Conservation (phyloP, 345 rosid species). For the Citrus mangshanensis region DNA sequence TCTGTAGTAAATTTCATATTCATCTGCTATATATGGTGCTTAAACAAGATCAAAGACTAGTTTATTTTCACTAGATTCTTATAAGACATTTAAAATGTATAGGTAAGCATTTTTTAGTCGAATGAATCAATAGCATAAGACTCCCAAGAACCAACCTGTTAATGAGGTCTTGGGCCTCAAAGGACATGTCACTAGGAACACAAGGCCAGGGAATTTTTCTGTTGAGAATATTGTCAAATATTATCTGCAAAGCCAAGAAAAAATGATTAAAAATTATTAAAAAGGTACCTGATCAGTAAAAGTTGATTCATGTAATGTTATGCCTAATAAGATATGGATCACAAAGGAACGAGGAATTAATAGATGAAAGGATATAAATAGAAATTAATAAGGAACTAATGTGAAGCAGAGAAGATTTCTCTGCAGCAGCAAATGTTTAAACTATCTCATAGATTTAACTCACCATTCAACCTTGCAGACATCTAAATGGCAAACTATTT, state of each 20-base stretch:
- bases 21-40: neutral
- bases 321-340: neutral
- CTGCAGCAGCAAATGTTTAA: neutral
- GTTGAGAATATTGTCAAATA: slow-evolving; percentile 77
- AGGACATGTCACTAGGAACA: slow-evolving; percentile 63
- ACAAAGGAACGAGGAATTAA: neutral
- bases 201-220: slow-evolving; percentile 79
- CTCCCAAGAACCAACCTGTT: slow-evolving; percentile 47
- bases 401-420: neutral
- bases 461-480: neutral
- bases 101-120: neutral
- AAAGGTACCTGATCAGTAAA: neutral
- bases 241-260: slow-evolving; percentile 44
- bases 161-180: slow-evolving; percentile 78
- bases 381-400: neutral
- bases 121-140: slow-evolving; percentile 4
- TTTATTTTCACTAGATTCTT: neutral
- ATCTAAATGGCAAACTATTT: neutral
- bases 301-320: neutral
- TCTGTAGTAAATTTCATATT: neutral
- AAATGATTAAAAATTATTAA: slow-evolving; percentile 13
- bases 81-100: neutral
- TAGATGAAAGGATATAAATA: neutral
- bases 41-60: neutral
- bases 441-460: neutral